phyloP scores from a whole-genome alignment of 2,329 filamentous ascomycete genomes.

The Zasmidium angulare region DNA sequence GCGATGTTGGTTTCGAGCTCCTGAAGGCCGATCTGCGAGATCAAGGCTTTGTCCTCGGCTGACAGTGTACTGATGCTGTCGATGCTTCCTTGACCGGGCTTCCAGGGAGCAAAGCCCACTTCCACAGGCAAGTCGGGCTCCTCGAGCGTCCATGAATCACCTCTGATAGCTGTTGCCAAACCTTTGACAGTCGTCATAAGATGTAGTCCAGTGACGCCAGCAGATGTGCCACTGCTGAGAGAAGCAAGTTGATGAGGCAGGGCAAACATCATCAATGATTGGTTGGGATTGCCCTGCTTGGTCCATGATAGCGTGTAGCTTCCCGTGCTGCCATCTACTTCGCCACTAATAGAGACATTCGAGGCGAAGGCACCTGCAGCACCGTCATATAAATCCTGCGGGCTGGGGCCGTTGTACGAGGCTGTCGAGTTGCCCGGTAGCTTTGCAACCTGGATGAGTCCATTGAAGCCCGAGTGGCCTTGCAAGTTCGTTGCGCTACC shows the following conservation, averaged over 20 bases:
- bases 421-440: slow-evolving; percentile 53
- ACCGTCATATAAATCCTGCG: slow-evolving; percentile 69
- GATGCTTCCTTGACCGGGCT: slow-evolving; percentile 47
- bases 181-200: slow-evolving; percentile 87
- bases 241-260: slow-evolving; percentile 82
- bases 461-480: slow-evolving; percentile 68
- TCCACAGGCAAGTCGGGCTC: slow-evolving; percentile 70
- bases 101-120: slow-evolving; percentile 81
- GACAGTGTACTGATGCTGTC: slow-evolving; percentile 48
- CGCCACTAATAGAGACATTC: slow-evolving; percentile 64
- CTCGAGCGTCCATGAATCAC: slow-evolving; percentile 73
- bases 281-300: slow-evolving; percentile 64
- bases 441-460: slow-evolving; percentile 81
- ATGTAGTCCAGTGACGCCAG: slow-evolving; percentile 52
- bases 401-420: slow-evolving; percentile 38
- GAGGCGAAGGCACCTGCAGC: slow-evolving; percentile 74
- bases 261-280: slow-evolving; percentile 77
- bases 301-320: slow-evolving; percentile 72
- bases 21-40: slow-evolving; percentile 59
- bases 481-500: slow-evolving; percentile 58
- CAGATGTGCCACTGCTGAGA: slow-evolving; percentile 61
- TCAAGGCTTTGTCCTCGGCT: slow-evolving; percentile 29
- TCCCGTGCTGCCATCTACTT: slow-evolving; percentile 58
- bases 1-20: slow-evolving; percentile 77
- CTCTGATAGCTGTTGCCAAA: slow-evolving; percentile 68